Conservation (phyloP, 805 yeast species). For the Starmerella tilneyi region DNA sequence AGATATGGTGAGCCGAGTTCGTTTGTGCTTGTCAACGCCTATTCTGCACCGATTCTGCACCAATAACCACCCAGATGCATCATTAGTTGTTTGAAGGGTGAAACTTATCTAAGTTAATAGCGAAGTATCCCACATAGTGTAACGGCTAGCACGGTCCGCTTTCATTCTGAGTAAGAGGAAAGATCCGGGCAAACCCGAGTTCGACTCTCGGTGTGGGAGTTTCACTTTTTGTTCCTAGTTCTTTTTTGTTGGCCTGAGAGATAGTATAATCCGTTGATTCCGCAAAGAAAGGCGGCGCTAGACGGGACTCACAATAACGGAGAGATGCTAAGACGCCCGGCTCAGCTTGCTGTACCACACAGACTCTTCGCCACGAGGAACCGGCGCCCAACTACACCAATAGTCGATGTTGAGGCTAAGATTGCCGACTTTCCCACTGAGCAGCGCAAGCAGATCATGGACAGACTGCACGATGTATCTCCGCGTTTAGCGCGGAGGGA, state of each 20-base stretch:
- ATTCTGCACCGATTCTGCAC: too few relatives aligned
- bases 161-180: constrained; percentile 15
- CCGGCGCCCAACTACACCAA: neutral
- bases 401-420: constrained; percentile 14
- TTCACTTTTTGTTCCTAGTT: constrained; percentile 7
- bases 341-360: neutral
- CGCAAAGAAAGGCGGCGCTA: too few relatives aligned
- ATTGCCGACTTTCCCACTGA: constrained; percentile 16
- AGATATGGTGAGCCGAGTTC: too few relatives aligned
- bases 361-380: neutral
- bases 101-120: too few relatives aligned
- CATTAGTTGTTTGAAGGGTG: too few relatives aligned
- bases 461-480: constrained; percentile 7
- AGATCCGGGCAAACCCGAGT: constrained; percentile 27
- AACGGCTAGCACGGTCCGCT: constrained; percentile 29
- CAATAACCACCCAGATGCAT: too few relatives aligned
- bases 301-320: neutral
- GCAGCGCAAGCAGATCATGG: constrained; percentile 13
- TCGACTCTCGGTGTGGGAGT: constrained; percentile 27
- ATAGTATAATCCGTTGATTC: too few relatives aligned
- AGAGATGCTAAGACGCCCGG: neutral
- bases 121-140: constrained; percentile 23
- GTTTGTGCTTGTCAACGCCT: too few relatives aligned
- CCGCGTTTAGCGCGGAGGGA: neutral
- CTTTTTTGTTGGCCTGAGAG: too few relatives aligned